These are phyloP conservation scores for Mycena crocata DNA, from an alignment of 768 basidiomycete species.

Conservation along the genomic window DNA sequence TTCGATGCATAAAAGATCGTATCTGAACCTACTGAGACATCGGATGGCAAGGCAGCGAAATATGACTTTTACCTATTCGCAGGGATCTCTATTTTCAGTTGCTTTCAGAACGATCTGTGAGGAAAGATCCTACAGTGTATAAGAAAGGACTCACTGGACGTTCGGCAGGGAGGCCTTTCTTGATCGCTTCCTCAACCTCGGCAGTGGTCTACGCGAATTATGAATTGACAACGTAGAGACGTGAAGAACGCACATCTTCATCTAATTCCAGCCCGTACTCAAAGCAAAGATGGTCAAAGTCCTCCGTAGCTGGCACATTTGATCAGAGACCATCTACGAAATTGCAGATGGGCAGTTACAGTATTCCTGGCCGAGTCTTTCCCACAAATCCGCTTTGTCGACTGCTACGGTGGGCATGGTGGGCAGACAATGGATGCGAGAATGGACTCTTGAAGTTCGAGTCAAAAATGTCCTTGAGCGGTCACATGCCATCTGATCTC, in stretches of 20 bases:
- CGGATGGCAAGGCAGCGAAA: constrained; percentile 4
- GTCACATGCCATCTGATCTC: constrained; percentile 17
- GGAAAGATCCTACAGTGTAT: neutral
- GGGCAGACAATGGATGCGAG: constrained; percentile 30
- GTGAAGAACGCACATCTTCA: constrained; percentile 83
- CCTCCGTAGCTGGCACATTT: constrained; percentile 80
- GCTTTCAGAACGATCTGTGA: constrained; percentile 55
- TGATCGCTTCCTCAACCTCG: constrained; percentile 84
- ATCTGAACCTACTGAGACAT: constrained; percentile 62
- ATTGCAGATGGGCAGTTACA: constrained; percentile 57
- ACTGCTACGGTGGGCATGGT: constrained; percentile 95
- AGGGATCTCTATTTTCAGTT: constrained; percentile 98
- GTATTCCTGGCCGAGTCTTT: constrained; percentile 84
- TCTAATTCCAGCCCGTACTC: constrained; percentile 98
- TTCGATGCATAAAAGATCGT: constrained; percentile 97
- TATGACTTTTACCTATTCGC: constrained; percentile 91
- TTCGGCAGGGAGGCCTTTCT: constrained; percentile 87
- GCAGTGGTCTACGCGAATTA: constrained; percentile 76
- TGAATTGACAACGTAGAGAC: neutral
- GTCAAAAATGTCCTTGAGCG: constrained; percentile 41
- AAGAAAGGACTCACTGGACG: constrained; percentile 69
- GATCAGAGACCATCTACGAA: constrained; percentile 31
- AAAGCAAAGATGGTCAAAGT: constrained; percentile 95
- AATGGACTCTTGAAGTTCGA: constrained; percentile 40
- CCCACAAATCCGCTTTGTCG: constrained; percentile 95